A percentile compares a stretch with the other conserved stretches of the same genome.
Evolutionary conservation across 2,329 filamentous ascomycete species (phyloP).

Genomic region (Sporothrix phasma): DNA sequence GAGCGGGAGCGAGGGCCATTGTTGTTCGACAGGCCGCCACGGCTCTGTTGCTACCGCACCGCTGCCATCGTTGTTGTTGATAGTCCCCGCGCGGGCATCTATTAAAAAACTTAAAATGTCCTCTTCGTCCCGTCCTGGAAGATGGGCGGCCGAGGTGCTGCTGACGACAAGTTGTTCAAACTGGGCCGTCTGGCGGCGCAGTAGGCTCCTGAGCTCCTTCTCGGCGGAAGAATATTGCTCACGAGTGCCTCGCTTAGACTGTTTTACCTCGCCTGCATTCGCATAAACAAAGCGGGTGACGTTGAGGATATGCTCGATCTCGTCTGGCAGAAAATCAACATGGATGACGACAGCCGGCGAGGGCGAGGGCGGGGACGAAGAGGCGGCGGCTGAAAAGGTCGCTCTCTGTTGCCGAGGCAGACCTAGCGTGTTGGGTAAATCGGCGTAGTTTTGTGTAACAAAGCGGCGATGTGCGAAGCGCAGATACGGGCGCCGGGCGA

Average conservation of each 20-base stretch:
- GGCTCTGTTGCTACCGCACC: not conserved
- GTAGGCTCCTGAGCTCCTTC: not conserved
- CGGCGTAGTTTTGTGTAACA: slow-evolving; percentile 17
- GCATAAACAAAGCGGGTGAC: not conserved
- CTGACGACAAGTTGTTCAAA: not conserved
- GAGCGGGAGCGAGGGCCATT: not conserved
- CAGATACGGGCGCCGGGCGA: slow-evolving; percentile 22
- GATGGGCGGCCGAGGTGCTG: not conserved
- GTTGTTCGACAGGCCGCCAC: not conserved
- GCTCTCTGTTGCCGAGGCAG: not conserved
- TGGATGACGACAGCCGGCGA: slow-evolving; percentile 27
- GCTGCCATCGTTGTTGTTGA: not conserved
- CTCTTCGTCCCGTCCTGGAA: slow-evolving; percentile 21
- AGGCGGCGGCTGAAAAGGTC: not conserved
- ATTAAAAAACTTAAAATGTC: slow-evolving; percentile 31
- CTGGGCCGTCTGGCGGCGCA: not conserved
- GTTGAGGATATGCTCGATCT: slow-evolving; percentile 23
- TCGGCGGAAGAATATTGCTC: not conserved
- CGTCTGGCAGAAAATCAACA: slow-evolving; percentile 36
- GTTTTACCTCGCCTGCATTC: too few relatives aligned
- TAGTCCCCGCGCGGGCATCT: slow-evolving; percentile 24
- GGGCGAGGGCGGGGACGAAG: not conserved
- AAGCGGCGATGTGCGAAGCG: slow-evolving; percentile 16
- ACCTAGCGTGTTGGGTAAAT: slow-evolving; percentile 1
- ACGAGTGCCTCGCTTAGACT: not conserved